Conservation (phyloP, 768 basidiomycete genomes). For the Hericium coralloides region DNA sequence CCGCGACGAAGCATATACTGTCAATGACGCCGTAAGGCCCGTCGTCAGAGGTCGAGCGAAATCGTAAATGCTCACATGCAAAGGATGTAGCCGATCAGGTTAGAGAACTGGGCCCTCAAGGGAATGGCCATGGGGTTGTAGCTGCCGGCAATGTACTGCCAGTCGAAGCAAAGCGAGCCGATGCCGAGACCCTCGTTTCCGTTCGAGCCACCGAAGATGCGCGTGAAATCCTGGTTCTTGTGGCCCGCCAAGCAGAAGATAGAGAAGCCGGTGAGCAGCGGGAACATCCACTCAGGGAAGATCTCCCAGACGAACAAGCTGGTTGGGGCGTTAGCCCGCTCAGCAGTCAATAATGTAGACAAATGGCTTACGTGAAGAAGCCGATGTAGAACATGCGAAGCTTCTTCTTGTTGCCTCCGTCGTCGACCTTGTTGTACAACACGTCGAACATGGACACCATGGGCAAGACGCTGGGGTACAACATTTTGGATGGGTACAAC, state of each 20-base stretch:
- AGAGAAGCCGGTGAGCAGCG: slow-evolving; percentile 19
- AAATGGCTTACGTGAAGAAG: slow-evolving; percentile 22
- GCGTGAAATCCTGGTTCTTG: slow-evolving; percentile 15
- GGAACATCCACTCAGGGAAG: slow-evolving; percentile 13
- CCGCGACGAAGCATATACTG: slow-evolving; percentile 18
- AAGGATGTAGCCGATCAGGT: slow-evolving; percentile 38
- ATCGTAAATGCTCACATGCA: slow-evolving; percentile 33
- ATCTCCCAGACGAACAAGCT: slow-evolving; percentile 26
- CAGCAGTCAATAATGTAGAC: not conserved
- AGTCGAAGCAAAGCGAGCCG: slow-evolving; percentile 20
- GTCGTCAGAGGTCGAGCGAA: not conserved
- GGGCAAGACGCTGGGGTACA: slow-evolving; percentile 39
- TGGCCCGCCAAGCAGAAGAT: slow-evolving; percentile 22
- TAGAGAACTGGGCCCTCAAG: slow-evolving; percentile 38
- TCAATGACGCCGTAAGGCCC: not conserved
- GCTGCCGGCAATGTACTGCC: slow-evolving; percentile 19
- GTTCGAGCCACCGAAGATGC: slow-evolving; percentile 17
- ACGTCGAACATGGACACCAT: slow-evolving; percentile 41
- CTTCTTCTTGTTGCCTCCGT: slow-evolving; percentile 26
- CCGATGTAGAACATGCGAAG: slow-evolving; percentile 43
- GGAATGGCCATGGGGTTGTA: slow-evolving; percentile 45
- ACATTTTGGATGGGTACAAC: slow-evolving; percentile 45
- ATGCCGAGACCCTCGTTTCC: slow-evolving; percentile 19
- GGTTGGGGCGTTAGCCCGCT: not conserved
- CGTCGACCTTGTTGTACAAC: slow-evolving; percentile 33